Percentiles rank a stretch among this genome's conserved stretches.
These are phyloP conservation scores for Chaetomiaceae sp. DNA, from an alignment of 2,329 filamentous ascomycete genomes.

Conservation along the genomic window DNA sequence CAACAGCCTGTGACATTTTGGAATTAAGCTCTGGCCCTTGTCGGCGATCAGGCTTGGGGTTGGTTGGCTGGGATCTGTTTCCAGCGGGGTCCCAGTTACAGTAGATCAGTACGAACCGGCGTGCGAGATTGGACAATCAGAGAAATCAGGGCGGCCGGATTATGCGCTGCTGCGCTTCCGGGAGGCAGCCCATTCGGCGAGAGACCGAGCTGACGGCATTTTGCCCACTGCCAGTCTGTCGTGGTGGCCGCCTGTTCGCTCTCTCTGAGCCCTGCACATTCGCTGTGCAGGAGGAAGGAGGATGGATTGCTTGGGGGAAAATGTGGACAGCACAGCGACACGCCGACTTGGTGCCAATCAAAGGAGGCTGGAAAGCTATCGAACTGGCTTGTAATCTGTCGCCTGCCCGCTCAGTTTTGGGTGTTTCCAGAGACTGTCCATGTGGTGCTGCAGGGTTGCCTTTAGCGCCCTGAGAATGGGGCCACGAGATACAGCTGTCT, in stretches of 20 bases:
- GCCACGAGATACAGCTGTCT: neutral
- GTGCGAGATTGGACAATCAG: conserved; percentile 19
- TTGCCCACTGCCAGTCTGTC: neutral
- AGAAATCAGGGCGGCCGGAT: conserved; percentile 12
- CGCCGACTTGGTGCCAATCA: conserved; percentile 13
- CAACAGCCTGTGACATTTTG: no score
- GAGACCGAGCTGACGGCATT: conserved; percentile 1
- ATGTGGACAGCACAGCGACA: conserved; percentile 13
- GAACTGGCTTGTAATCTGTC: neutral
- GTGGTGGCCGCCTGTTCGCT: conserved; percentile 10
- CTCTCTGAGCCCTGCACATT: neutral
- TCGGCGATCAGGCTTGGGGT: conserved; percentile 19
- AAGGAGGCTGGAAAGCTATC: neutral
- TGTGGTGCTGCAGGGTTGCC: neutral
- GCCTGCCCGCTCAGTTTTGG: no score
- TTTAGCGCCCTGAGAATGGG: conserved; percentile 4
- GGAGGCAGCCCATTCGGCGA: conserved; percentile 20
- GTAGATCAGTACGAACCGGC: neutral
- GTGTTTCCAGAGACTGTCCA: no score
- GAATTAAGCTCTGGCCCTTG: conserved; percentile 14
- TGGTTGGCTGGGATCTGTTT: conserved; percentile 7
- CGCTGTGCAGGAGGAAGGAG: neutral
- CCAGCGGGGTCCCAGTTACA: neutral
- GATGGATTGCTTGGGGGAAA: no score
- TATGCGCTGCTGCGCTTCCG: conserved; percentile 8